Conservation (phyloP, 768 basidiomycete species). For the Kwoniella sp. region DNA sequence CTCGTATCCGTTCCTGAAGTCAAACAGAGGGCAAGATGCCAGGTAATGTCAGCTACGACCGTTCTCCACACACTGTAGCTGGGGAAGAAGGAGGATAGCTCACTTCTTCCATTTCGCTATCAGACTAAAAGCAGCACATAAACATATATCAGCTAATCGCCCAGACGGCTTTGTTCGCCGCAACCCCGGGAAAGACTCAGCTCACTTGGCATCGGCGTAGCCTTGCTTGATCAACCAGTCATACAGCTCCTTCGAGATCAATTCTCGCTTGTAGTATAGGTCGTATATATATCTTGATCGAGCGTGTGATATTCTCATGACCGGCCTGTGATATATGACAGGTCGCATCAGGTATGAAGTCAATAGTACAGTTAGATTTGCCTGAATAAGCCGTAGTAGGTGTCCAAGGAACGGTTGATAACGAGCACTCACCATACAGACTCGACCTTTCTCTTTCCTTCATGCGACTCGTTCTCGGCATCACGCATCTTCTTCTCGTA, state of each 20-base stretch:
- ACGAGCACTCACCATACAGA: conserved; percentile 50
- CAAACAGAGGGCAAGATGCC: neutral
- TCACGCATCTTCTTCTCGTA: conserved; percentile 99
- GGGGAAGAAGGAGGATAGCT: neutral
- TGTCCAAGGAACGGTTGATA: neutral
- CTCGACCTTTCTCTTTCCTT: conserved; percentile 70
- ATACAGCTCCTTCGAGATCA: conserved; percentile 84
- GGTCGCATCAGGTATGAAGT: too few relatives aligned
- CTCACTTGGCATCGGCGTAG: conserved; percentile 93
- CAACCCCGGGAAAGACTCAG: conserved; percentile 22
- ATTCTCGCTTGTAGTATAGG: conserved; percentile 96
- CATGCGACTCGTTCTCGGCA: conserved; percentile 95
- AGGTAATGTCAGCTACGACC: too few relatives aligned
- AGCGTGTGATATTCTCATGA: conserved; percentile 96
- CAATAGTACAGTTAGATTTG: neutral
- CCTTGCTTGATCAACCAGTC: conserved; percentile 98
- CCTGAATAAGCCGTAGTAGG: too few relatives aligned
- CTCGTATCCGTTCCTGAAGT: conserved; percentile 72
- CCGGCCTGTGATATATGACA: conserved; percentile 70
- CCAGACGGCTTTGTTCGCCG: neutral
- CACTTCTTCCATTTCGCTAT: conserved; percentile 99
- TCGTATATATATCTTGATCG: conserved; percentile 97
- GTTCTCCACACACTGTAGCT: too few relatives aligned
- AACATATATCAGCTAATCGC: neutral
- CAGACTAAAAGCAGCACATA: conserved; percentile 61